Base-by-base conservation (phyloP, 768 basidiomycete genomes). In the Mycena leptocephala region DNA sequence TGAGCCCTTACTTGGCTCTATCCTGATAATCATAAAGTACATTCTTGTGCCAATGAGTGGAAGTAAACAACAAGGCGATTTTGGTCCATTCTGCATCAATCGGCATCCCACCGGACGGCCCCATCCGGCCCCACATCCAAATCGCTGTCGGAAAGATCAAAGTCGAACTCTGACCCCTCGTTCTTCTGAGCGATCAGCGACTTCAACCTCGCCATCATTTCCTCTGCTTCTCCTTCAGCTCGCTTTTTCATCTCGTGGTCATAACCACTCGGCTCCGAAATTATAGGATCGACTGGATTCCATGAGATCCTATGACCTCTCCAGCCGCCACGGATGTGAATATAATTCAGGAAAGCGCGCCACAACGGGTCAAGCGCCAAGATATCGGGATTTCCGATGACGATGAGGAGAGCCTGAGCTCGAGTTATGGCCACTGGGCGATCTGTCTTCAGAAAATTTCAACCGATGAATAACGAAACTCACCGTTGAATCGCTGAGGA, bases 341-440 rank as follows among this genome's bases (percentile, higher is more conserved):
- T 82, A 76, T 91, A 93, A 72, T 92, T 92, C 61, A 94, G 80
- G 85, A 93, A 93, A 0, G 81, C 80, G 13, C 91, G 85, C 93
- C 93, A 94, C 1, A 92, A 82, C 0, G 88, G 89, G 78, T 93
- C 92, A 35, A 92, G 86, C 3, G 87, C 89, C 7, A 94, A 87
- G 5, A 93, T 88, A 5, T 83, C 81, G 0, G 93, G 91, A 79
- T 94, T 90, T 5, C 93, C 93, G 59, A 94, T 82, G 61, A 94
- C 84, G 75, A 94, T 89, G 20, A 94, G 87, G 5, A 94, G 84
- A 0, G 92, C 90, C 80, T 93, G 75, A 3, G 75, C 77, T 33
- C 77, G 88, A 0, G 93, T 94, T 14, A 93, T 84, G 3, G 92
- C 91, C 14, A 94, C 91, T 92, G 32, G 9, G 9, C 24, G 26